Evolutionary conservation across 1,284 basidiomycete genomes (phyloP).

Genomic region (Austroboletus rostrupii): DNA sequence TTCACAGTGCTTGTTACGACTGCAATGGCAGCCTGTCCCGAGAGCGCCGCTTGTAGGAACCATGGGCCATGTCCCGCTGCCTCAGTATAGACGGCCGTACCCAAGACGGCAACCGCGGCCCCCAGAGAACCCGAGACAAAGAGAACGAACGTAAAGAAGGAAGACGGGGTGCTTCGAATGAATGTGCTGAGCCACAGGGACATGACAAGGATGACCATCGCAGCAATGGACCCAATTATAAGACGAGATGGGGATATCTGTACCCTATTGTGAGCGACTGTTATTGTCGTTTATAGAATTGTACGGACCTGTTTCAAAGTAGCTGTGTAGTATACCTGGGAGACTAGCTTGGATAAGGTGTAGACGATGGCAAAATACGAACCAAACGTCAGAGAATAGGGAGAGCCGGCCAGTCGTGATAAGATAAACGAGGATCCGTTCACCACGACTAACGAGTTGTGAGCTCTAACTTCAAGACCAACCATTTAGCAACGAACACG

Average conservation of each 20-base stretch:
- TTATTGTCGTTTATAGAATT: not conserved
- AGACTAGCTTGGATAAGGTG: slow-evolving; percentile 60
- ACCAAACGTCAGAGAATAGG: slow-evolving; percentile 54
- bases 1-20: slow-evolving; percentile 68
- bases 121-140: slow-evolving; percentile 58
- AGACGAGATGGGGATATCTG: slow-evolving; percentile 45
- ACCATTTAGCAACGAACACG: slow-evolving; percentile 11
- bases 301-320: slow-evolving; percentile 58
- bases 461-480: not conserved
- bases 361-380: slow-evolving; percentile 72
- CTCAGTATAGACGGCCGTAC: slow-evolving; percentile 62
- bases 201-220: slow-evolving; percentile 47
- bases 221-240: slow-evolving; percentile 38
- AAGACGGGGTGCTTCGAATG: slow-evolving; percentile 42
- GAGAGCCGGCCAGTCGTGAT: slow-evolving; percentile 53
- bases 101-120: slow-evolving; percentile 60
- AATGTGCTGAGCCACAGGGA: slow-evolving; percentile 59
- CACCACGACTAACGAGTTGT: slow-evolving; percentile 52
- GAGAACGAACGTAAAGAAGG: slow-evolving; percentile 65
- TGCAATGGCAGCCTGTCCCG: slow-evolving; percentile 72
- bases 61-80: slow-evolving; percentile 68
- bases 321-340: slow-evolving; percentile 65
- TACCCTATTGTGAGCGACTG: slow-evolving; percentile 27
- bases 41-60: slow-evolving; percentile 64
- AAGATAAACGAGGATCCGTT: slow-evolving; percentile 74